phyloP scores from a whole-genome alignment of 495 filamentous ascomycete genomes.

The Neurospora pannonica region DNA sequence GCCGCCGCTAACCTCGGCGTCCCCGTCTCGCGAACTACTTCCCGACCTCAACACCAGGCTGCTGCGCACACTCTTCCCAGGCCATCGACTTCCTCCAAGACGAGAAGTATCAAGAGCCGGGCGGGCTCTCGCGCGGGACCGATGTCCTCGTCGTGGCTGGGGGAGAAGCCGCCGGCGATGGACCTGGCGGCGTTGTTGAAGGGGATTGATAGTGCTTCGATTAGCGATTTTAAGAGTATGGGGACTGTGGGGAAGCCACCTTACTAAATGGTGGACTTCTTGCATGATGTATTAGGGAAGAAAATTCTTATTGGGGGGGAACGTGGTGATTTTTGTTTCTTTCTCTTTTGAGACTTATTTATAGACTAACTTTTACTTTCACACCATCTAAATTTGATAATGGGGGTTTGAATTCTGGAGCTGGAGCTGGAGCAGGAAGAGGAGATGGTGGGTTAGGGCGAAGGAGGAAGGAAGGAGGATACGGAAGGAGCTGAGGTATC shows the following conservation, averaged over 20 bases:
- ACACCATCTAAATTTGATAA: not conserved
- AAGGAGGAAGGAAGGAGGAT: not conserved
- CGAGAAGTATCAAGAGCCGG: slow-evolving; percentile 30
- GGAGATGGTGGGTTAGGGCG: not conserved
- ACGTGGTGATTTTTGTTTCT: not conserved
- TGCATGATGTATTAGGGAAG: not conserved
- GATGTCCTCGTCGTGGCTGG: slow-evolving; percentile 23
- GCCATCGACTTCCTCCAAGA: slow-evolving; percentile 17
- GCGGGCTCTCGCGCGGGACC: slow-evolving; percentile 20
- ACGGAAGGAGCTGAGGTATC: not conserved
- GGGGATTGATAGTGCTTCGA: slow-evolving; percentile 36
- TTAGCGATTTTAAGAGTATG: slow-evolving; percentile 23
- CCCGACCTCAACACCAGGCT: slow-evolving; percentile 1
- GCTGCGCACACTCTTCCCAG: slow-evolving; percentile 12
- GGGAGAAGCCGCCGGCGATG: slow-evolving; percentile 24
- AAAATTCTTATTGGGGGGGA: not conserved
- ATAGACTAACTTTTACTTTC: not conserved
- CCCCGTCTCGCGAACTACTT: not conserved
- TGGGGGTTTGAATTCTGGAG: not conserved
- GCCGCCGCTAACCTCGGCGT: slow-evolving; percentile 1
- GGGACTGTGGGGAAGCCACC: slow-evolving; percentile 24
- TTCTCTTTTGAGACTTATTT: not conserved
- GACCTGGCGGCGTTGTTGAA: slow-evolving; percentile 36
- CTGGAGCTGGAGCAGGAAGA: not conserved
- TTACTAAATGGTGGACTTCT: slow-evolving; percentile 21